phyloP scores from a whole-genome alignment of 1,284 basidiomycete species.

The Apiotrichum domesticum region DNA sequence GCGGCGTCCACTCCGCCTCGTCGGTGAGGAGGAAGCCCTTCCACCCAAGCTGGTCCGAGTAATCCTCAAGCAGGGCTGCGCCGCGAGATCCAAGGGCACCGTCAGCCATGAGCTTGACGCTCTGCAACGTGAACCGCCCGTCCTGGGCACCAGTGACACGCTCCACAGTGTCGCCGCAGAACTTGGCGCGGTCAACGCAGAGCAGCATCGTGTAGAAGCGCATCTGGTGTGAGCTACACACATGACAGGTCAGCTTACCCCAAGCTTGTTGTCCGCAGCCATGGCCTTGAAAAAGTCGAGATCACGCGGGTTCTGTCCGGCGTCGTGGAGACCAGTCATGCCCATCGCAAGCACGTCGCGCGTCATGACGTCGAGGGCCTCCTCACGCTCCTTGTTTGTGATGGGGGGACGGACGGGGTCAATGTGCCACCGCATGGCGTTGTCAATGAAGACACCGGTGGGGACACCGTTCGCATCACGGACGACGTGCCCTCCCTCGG shows the following conservation, averaged over 20 bases:
- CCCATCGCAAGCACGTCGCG: constrained; percentile 65
- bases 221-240: constrained; percentile 48
- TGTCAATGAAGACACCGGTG: constrained; percentile 56
- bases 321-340: constrained; percentile 78
- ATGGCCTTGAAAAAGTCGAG: constrained; percentile 66
- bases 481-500: constrained; percentile 71
- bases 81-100: constrained; percentile 88
- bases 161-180: constrained; percentile 62
- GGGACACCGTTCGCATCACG: constrained; percentile 60
- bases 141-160: constrained; percentile 49
- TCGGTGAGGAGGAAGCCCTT: constrained; percentile 62
- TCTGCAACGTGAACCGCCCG: constrained; percentile 61
- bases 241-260: constrained; percentile 49
- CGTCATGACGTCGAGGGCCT: constrained; percentile 61
- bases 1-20: constrained; percentile 53
- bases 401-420: constrained; percentile 55
- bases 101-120: constrained; percentile 72
- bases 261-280: constrained; percentile 58
- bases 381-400: constrained; percentile 55
- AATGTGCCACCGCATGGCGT: constrained; percentile 39
- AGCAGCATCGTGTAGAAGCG: constrained; percentile 67
- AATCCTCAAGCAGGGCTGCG: constrained; percentile 77
- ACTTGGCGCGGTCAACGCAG: constrained; percentile 53
- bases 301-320: constrained; percentile 53
- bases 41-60: constrained; percentile 67